phyloP scores from a whole-genome alignment of 2,329 filamentous ascomycete genomes.

The Ilyonectria robusta region DNA sequence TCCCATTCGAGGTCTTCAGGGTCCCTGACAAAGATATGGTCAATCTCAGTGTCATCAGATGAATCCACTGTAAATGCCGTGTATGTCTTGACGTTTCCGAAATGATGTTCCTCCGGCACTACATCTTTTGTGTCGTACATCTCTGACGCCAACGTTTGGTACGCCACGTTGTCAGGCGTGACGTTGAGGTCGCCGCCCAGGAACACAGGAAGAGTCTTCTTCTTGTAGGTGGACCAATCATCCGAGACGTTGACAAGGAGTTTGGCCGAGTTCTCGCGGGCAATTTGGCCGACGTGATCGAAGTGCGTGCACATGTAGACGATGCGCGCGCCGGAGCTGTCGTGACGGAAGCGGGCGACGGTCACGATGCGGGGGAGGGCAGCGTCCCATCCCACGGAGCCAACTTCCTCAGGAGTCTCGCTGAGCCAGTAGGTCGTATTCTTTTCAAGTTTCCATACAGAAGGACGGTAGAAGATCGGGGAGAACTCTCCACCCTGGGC shows the following conservation, averaged over 20 bases:
- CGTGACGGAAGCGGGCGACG: slow-evolving; percentile 60
- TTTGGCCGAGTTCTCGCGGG: slow-evolving; percentile 58
- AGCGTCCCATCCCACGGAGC: slow-evolving; percentile 72
- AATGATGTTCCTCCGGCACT: slow-evolving; percentile 40
- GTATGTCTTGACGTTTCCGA: slow-evolving; percentile 49
- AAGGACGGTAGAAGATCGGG: slow-evolving; percentile 74
- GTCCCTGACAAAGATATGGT: slow-evolving; percentile 52
- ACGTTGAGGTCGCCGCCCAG: slow-evolving; percentile 53
- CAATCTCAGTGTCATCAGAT: slow-evolving; percentile 44
- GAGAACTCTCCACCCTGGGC: slow-evolving; percentile 74
- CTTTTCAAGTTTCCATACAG: slow-evolving; percentile 64
- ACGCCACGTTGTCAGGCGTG: slow-evolving; percentile 46
- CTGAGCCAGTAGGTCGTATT: slow-evolving; percentile 75
- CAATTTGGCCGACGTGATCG: slow-evolving; percentile 61
- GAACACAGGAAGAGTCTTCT: slow-evolving; percentile 47
- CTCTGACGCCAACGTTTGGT: slow-evolving; percentile 43
- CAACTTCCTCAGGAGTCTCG: slow-evolving; percentile 67
- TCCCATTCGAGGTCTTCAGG: slow-evolving; percentile 41
- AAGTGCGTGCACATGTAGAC: slow-evolving; percentile 68
- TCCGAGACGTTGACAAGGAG: slow-evolving; percentile 53
- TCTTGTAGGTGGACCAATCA: slow-evolving; percentile 42
- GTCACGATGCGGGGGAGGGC: slow-evolving; percentile 62
- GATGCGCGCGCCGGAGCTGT: slow-evolving; percentile 53
- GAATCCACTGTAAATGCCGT: slow-evolving; percentile 46
- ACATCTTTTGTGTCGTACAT: slow-evolving; percentile 46